Evolutionary conservation across 139 green algal species (phyloP), one percentile per base, ranked within the genome.

Genomic region (Zygnema circumcarinatum): DNA sequence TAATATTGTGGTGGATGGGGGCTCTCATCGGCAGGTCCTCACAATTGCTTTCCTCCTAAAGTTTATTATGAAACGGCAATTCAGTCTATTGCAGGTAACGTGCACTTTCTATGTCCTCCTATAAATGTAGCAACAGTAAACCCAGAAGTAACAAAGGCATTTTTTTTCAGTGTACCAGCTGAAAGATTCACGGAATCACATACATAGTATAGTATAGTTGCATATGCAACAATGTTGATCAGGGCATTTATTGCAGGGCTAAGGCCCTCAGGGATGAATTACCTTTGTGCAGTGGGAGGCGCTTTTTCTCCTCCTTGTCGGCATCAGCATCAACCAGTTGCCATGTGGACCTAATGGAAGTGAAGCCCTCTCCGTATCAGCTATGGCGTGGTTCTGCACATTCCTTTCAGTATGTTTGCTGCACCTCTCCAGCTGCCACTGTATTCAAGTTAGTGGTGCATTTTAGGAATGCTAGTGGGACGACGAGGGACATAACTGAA

Each of bases 321-420:
- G 96, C 87, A 98, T 99, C 88, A 98, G 96, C 16, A 92, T 99
- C 56, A 99, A 99, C 91, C 96, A 99, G 94, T 91, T 99, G 67
- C 33, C 89, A 35, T 90, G 82, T 32, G 85, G 40, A 2, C 39
- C 42, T 31, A 62, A 42, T 40, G 74, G 41, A 29, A n/a, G n/a
- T 1, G 2, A 67, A 36, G 11, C n/a, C 68, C 42, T 29, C 39
- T 36, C 53, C 31, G 32, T 89, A 40, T 89, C 84, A 21, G 33
- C 42, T 0, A 38, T 88, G 1, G 87, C 87, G 29, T 90, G 62
- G 74, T 33, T 92, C 22, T 93, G 91, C 83, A 92, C 87, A n/a
- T 54, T 92, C 35, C 76, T 93, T 25, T 93, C 81, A 1, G 74
- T 94, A 20, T 88, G 39, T 11, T 52, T 20, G 16, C 35, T 25